Percentiles rank a stretch among this genome's conserved stretches.
phyloP scores from a whole-genome alignment of 257 asterid genomes.

The Petunia axillaris region DNA sequence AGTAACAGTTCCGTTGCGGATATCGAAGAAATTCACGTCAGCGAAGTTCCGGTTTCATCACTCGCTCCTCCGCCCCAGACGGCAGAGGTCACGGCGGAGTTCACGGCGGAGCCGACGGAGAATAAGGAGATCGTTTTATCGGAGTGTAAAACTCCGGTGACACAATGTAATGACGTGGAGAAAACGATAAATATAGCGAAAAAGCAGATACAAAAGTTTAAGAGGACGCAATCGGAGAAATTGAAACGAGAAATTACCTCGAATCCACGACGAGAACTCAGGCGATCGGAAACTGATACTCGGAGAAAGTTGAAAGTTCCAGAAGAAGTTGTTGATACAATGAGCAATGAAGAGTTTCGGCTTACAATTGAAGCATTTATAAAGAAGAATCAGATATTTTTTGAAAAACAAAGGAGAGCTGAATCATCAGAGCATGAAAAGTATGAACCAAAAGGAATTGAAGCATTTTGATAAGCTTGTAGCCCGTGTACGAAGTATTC shows the following conservation, averaged over 20 bases:
- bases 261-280: constrained; percentile 45
- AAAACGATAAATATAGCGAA: constrained; percentile 61
- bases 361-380: constrained; percentile 72
- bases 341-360: constrained; percentile 77
- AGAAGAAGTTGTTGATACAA: constrained; percentile 47
- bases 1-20: constrained; percentile 23
- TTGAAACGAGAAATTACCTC: constrained; percentile 55
- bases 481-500: too few relatives aligned
- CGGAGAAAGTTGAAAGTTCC: constrained; percentile 21
- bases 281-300: constrained; percentile 63
- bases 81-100: not conserved
- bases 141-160: constrained; percentile 29
- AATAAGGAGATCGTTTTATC: constrained; percentile 46
- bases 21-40: constrained; percentile 49
- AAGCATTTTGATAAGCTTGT: not conserved
- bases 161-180: constrained; percentile 46
- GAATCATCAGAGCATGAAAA: constrained; percentile 30
- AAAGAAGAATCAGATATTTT: constrained; percentile 40
- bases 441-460: constrained; percentile 10
- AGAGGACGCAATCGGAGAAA: constrained; percentile 79
- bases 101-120: not conserved
- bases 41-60: constrained; percentile 32
- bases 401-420: constrained; percentile 41
- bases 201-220: constrained; percentile 58
- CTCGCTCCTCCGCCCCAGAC: constrained; percentile 4